Base-by-base conservation (phyloP, 768 basidiomycete genomes). In the Butyriboletus loyo region DNA sequence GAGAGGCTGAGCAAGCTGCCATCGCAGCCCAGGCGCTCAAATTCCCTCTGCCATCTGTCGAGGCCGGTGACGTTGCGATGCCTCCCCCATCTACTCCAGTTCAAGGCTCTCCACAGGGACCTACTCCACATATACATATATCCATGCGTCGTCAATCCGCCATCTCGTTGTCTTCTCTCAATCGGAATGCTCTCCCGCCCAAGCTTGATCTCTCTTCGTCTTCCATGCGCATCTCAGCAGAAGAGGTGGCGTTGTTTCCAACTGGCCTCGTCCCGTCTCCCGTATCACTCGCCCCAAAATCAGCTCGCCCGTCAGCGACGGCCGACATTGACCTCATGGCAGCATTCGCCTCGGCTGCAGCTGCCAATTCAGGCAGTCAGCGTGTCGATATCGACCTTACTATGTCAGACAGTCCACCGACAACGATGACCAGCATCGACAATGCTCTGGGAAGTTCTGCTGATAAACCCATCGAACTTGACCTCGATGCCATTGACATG, bases 171-270 rank as follows among this genome's bases (percentile, higher is more conserved):
- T 90, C 88, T 11, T 88, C 89, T 6, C 79, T 92, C 11, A 85
- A 88, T 39, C 80, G 89, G 24, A 86, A 84, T 2, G 71, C 78
- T 5, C 76, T 86, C 51, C 86, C 86, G 19, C 80, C 80, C 48
- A 91, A 90, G 60, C 81, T 92, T n/a, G 90, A 92, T 62, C 75
- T 92, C 6, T 88, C 89, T n/a, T 76, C 86, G 1, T 70, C 83
- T 13, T 73, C 83, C 11, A 74, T 90, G 50, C 82, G 83, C 41
- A 76, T 89, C 27, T 71, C 80, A n/a, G 74, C 85, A 0, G 84
- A 85, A 38, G 87, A 89, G 59, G 77, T 75, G 7, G 71, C 79
- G 6, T 63, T 82, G 49, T 85, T 80, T 43, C 70, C 79, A 1
- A 83, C 77, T 41, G 83, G 84, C 2, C 72, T 89, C 42, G 77